Conservation (phyloP, 2,329 filamentous ascomycete species). For the Dactylella cylindrospora region DNA sequence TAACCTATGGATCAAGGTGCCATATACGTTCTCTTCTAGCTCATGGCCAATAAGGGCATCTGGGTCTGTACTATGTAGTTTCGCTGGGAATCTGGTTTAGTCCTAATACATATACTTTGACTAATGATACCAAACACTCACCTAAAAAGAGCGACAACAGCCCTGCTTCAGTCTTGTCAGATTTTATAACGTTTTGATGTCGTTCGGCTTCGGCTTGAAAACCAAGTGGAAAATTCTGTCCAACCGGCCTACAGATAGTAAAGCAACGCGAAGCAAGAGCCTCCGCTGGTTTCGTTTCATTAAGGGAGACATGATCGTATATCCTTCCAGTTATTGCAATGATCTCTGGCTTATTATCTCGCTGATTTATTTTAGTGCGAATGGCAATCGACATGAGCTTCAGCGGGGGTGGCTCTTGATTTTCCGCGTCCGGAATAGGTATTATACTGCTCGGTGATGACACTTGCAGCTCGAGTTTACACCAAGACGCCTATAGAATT, state of each 20-base stretch:
- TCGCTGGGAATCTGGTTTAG: too few relatives aligned
- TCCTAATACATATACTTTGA: too few relatives aligned
- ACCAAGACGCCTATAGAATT: constrained; percentile 72
- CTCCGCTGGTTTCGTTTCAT: constrained; percentile 78
- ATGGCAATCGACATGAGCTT: constrained; percentile 95
- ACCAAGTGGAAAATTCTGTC: constrained; percentile 74
- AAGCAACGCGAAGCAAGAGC: constrained; percentile 87
- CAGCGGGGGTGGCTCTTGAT: constrained; percentile 77
- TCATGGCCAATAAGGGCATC: constrained; percentile 93
- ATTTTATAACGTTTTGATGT: constrained; percentile 73
- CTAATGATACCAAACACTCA: not conserved
- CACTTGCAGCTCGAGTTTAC: constrained; percentile 87
- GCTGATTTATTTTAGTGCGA: constrained; percentile 82
- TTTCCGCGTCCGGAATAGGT: constrained; percentile 73
- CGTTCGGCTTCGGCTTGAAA: constrained; percentile 78
- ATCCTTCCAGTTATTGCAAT: constrained; percentile 86
- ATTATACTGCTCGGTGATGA: constrained; percentile 75
- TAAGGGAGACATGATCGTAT: constrained; percentile 86
- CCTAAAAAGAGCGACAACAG: constrained; percentile 87
- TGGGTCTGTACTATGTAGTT: constrained; percentile 83
- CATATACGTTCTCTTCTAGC: constrained; percentile 96
- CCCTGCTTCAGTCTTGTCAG: constrained; percentile 80
- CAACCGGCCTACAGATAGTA: constrained; percentile 82
- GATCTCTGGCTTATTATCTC: constrained; percentile 95
- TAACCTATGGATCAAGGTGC: constrained; percentile 80